phyloP scores from a whole-genome alignment of 2,329 filamentous ascomycete genomes.

The Knufia petricola region DNA sequence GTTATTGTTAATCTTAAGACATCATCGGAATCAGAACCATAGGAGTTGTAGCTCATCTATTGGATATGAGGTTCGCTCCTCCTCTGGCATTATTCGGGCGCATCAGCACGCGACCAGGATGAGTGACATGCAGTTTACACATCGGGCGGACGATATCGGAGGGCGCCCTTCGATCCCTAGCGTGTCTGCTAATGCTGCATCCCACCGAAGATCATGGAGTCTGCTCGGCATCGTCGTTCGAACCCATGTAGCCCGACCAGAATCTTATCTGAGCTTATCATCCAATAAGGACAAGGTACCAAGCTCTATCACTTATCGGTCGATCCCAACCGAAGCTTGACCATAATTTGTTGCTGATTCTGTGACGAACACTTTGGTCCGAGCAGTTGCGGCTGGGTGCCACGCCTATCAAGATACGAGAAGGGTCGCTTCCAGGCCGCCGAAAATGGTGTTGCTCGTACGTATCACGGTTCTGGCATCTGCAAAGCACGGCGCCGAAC shows the following conservation, averaged over 20 bases:
- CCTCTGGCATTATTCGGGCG: no score
- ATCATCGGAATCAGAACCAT: not conserved
- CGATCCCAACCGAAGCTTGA: not conserved
- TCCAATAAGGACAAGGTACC: not conserved
- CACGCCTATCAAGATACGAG: not conserved
- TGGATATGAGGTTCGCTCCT: no score
- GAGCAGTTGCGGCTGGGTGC: not conserved
- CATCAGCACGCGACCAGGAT: not conserved
- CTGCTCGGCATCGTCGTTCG: no score
- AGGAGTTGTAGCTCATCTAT: not conserved
- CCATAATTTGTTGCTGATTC: not conserved
- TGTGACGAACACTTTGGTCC: slow-evolving; percentile 2
- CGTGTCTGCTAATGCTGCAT: no score
- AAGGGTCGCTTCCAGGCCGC: not conserved
- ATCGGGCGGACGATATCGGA: not conserved
- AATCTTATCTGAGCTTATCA: not conserved
- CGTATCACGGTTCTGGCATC: not conserved
- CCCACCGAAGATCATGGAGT: no score
- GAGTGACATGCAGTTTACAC: not conserved
- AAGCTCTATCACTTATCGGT: not conserved
- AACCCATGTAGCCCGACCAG: no score
- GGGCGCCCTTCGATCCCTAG: not conserved
- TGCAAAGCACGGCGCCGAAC: not conserved
- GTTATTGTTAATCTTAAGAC: no score
- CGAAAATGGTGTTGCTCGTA: not conserved